Conservation (phyloP, 2,329 filamentous ascomycete genomes). For the Trichoderma harzianum region DNA sequence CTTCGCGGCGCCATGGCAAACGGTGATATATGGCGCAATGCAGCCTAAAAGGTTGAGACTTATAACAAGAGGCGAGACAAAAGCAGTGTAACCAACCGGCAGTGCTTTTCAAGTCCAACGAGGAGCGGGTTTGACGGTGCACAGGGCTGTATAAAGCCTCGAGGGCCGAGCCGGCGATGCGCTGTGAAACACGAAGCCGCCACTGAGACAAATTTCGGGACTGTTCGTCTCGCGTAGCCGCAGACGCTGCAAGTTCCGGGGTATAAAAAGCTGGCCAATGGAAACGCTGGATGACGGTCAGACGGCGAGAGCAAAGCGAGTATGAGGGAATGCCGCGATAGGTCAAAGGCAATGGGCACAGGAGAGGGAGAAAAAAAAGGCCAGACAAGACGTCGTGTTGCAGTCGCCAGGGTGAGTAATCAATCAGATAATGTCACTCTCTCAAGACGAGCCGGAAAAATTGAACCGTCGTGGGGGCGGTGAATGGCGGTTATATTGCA, state of each 20-base stretch:
- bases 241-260: conserved; percentile 5
- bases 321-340: neutral
- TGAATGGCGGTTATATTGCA: conserved; percentile 16
- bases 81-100: neutral
- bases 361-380: neutral
- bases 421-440: conserved; percentile 16
- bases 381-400: neutral
- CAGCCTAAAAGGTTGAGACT: neutral
- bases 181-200: conserved; percentile 7
- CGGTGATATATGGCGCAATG: conserved; percentile 11
- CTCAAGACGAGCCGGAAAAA: conserved; percentile 8
- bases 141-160: neutral
- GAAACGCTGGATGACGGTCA: neutral
- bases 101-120: neutral
- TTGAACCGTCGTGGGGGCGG: conserved; percentile 13
- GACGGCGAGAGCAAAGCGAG: neutral
- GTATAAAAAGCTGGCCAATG: conserved; percentile 1
- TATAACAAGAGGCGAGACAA: neutral
- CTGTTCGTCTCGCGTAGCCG: conserved; percentile 12
- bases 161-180: conserved; percentile 1
- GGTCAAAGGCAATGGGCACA: neutral
- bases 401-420: conserved; percentile 7
- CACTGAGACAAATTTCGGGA: conserved; percentile 6
- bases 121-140: neutral
- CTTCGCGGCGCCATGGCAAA: conserved; percentile 29